phyloP scores from a whole-genome alignment of 306 rosid genomes.

The Rosa multiflora region DNA sequence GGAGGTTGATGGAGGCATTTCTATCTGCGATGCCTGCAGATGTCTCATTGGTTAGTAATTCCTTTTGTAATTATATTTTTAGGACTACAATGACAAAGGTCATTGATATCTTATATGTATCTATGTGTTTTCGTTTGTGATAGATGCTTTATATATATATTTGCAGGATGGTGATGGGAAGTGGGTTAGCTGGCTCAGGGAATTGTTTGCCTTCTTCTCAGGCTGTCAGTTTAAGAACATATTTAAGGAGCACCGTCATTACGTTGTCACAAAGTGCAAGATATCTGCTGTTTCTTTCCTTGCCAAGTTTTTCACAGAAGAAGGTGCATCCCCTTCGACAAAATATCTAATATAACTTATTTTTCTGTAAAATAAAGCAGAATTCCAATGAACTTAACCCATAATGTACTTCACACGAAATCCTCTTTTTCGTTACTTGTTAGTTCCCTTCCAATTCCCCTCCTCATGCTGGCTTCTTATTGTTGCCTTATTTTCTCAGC shows the following conservation, averaged over 20 bases:
- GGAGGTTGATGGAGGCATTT: slow-evolving; percentile 63
- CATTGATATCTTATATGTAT: not conserved
- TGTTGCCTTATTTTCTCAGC: not conserved
- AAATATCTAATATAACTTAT: slow-evolving; percentile 12
- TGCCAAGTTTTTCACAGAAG: slow-evolving; percentile 67
- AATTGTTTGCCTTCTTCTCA: slow-evolving; percentile 70
- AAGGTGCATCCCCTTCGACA: slow-evolving; percentile 51
- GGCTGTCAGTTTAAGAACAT: slow-evolving; percentile 55
- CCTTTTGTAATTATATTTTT: slow-evolving; percentile 6
- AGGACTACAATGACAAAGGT: slow-evolving; percentile 17
- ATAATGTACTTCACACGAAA: not conserved
- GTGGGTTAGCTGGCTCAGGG: slow-evolving; percentile 58
- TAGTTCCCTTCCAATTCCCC: not conserved
- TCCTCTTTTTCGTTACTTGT: not conserved
- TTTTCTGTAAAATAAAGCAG: not conserved
- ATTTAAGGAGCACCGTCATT: slow-evolving; percentile 65
- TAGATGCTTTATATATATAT: slow-evolving; percentile 11
- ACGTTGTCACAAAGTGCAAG: slow-evolving; percentile 59
- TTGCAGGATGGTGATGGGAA: slow-evolving; percentile 65
- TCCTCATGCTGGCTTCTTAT: not conserved
- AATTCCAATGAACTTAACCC: not conserved
- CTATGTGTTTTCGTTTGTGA: not conserved
- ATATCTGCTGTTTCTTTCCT: slow-evolving; percentile 56
- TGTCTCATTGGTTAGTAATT: slow-evolving; percentile 50
- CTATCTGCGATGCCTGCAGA: slow-evolving; percentile 47